Percentiles rank a stretch among this genome's conserved stretches.
phyloP scores from a whole-genome alignment of 345 rosid species.

The Eucalyptus polyanthemos region DNA sequence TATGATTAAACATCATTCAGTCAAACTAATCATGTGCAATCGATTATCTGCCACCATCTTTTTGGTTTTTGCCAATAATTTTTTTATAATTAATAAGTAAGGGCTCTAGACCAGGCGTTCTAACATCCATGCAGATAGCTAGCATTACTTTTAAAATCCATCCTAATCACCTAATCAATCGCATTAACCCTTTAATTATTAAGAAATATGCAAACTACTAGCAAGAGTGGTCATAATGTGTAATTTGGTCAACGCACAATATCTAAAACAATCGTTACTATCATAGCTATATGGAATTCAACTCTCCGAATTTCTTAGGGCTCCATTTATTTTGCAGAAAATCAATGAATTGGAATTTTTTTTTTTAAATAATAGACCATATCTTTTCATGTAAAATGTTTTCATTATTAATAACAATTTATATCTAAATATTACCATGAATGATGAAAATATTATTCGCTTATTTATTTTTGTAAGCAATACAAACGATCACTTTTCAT shows the following conservation, averaged over 20 bases:
- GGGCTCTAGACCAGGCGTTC: background rate
- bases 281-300: background rate
- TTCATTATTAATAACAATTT: background rate
- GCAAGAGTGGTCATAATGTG: background rate
- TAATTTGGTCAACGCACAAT: background rate
- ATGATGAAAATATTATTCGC: too few species aligned
- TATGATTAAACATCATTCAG: background rate
- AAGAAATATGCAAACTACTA: background rate
- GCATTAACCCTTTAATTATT: background rate
- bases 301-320: background rate
- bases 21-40: background rate
- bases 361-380: too few species aligned
- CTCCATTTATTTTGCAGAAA: too few species aligned
- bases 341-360: too few species aligned
- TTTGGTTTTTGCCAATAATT: background rate
- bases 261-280: background rate
- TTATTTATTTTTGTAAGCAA: too few species aligned
- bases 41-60: background rate
- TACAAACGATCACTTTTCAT: rapidly evolving
- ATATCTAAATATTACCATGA: too few species aligned
- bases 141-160: too few species aligned
- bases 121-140: background rate
- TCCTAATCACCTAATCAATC: background rate
- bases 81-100: background rate
- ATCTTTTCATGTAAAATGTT: too few species aligned